A percentile compares a stretch with the other conserved stretches of the same genome.
These are phyloP conservation scores for Mallotus repandus DNA, from an alignment of 441 rosid genomes.

Conservation along the genomic window DNA sequence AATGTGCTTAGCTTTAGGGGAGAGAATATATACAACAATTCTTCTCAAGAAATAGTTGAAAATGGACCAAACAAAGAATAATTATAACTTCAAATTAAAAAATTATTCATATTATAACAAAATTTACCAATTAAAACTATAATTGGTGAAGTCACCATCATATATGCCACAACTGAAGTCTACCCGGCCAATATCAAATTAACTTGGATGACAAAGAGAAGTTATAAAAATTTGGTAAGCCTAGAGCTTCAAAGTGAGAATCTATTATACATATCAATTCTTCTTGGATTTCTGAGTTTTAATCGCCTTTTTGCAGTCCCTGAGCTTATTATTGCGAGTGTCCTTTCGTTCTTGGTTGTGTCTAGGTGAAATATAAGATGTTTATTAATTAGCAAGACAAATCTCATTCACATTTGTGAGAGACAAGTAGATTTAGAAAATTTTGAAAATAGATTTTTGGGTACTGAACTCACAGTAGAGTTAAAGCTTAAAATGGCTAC, in stretches of 20 bases:
- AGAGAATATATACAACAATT: too few species aligned
- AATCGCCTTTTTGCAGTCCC: slow-evolving; percentile 59
- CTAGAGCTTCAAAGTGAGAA: not conserved
- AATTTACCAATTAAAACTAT: slow-evolving; percentile 19
- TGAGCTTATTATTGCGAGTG: slow-evolving; percentile 44
- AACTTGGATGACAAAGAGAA: not conserved
- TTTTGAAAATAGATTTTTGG: not conserved
- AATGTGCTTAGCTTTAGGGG: too few species aligned
- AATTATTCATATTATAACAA: slow-evolving; percentile 11
- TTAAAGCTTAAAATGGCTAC: too few species aligned
- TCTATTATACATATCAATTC: slow-evolving; percentile 15
- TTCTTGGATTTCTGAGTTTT: slow-evolving; percentile 34
- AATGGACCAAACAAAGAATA: not conserved
- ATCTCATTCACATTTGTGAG: not conserved
- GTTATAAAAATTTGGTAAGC: not conserved
- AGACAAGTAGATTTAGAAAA: not conserved
- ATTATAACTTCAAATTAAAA: not conserved
- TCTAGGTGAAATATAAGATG: slow-evolving; percentile 36
- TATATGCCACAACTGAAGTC: not conserved
- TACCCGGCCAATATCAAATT: not conserved
- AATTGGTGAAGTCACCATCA: slow-evolving; percentile 7
- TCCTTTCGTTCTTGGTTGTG: slow-evolving; percentile 42
- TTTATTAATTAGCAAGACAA: not conserved
- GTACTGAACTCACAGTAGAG: too few species aligned
- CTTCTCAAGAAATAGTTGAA: too few species aligned